Base-by-base conservation (phyloP, 2,329 filamentous ascomycete species). In the Xylariaceae sp. region DNA sequence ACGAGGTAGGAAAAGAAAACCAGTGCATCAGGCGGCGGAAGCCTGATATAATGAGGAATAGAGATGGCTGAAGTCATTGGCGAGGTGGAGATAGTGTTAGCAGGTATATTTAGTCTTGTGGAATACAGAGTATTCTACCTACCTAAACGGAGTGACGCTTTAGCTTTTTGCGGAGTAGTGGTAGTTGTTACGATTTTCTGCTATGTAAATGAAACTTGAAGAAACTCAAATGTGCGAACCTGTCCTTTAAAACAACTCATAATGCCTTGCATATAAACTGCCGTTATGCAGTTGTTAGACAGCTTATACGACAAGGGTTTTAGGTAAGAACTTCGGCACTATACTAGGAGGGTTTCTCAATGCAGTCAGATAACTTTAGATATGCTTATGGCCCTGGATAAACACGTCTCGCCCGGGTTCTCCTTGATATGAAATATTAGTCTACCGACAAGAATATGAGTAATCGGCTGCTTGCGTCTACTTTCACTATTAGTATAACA, bases 281-380 rank as follows among this genome's bases (percentile, higher is more conserved):
- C 50, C 23, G 16, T 16, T 31, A 53, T 53, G 40, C 24, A 39
- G 41, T 52, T 17, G 9, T 9, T 39, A 46, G 29, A 40, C 19
- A 19, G 43, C 33, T 24, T 29, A 40, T 31, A 29, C 9, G n/a
- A 26, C 40, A 49, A 36, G 41, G 41, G 50, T 29, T 29, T 17
- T 9, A 1, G 8, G 16, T 12, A 46, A 37, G 29, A 23, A n/a
- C 26, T 37, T 24, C 17, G 19, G 28, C 37, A 43, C 29, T 47
- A 31, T 41, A 41, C 19, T 17, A 44, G 24, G 47, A 21, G 37
- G 12, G 11, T 45, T 36, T 24, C 34, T 50, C 46, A 46, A 56
- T 56, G 26, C 53, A 47, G 52, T 55, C 52, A 55, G 36, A 43
- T 43, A 46, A 21, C 23, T 34, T 45, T 9, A 56, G 37, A 26